Percentiles rank a stretch among this genome's conserved stretches.
phyloP scores from a whole-genome alignment of 2,329 filamentous ascomycete species.

The Meredithiella fracta region DNA sequence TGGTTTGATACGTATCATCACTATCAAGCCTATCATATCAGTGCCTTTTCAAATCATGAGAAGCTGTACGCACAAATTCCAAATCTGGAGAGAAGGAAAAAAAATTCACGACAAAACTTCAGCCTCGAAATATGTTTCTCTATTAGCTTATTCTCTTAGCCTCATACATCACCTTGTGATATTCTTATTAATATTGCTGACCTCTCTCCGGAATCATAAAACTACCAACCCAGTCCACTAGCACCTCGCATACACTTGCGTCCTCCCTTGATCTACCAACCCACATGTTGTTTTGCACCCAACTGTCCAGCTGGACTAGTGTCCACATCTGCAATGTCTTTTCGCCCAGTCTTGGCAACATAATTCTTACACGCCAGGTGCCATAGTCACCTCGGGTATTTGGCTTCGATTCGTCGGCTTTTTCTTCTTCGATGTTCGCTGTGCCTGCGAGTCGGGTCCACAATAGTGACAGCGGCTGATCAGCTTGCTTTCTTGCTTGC shows the following conservation, averaged over 20 bases:
- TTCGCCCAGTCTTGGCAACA: not conserved
- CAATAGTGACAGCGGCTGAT: no score
- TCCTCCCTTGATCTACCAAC: not conserved
- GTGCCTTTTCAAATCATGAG: not conserved
- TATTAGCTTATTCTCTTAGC: no score
- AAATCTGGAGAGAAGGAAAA: no score
- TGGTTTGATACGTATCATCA: no score
- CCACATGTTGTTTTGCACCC: not conserved
- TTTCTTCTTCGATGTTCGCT: no score
- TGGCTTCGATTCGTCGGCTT: not conserved
- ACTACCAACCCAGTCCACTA: not conserved
- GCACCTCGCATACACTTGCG: not conserved
- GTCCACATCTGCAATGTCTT: not conserved
- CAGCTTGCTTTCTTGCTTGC: no score
- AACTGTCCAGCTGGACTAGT: not conserved
- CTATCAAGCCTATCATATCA: not conserved
- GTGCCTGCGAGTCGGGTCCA: no score
- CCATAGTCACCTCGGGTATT: not conserved
- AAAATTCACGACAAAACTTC: no score
- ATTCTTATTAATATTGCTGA: not conserved
- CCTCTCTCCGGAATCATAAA: not conserved
- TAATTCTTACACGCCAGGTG: not conserved
- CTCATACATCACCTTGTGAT: no score
- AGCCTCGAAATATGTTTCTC: no score
- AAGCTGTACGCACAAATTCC: no score